These are phyloP conservation scores for Scenedesmus sp. DNA, from an alignment of 163 green algal genomes.

Conservation along the genomic window DNA sequence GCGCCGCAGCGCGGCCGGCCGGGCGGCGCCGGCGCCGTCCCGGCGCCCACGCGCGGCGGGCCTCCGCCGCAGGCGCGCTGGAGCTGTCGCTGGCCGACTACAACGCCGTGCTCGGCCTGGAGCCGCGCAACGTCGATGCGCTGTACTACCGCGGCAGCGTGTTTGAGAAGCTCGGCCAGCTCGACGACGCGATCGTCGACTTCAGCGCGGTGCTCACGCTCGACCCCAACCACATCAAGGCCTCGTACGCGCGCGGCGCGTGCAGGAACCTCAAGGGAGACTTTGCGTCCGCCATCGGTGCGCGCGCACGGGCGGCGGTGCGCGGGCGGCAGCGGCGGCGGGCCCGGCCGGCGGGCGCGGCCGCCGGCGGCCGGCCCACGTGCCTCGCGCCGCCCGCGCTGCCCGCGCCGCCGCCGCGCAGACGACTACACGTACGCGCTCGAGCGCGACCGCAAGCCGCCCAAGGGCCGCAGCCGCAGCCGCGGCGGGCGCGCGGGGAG, in stretches of 20 bases:
- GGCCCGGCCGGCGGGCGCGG: not conserved
- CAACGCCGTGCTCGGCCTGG: conserved; percentile 59
- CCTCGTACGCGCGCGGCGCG: conserved; percentile 72
- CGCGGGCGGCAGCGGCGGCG: not conserved
- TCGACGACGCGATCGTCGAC: conserved; percentile 75
- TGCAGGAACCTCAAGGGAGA: conserved; percentile 79
- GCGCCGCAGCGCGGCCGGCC: no score
- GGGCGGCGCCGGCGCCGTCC: no score
- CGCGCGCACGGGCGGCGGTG: not conserved
- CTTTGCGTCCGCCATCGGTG: conserved; percentile 76
- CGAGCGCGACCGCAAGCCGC: conserved; percentile 54
- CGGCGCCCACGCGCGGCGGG: no score
- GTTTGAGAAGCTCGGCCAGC: conserved; percentile 57
- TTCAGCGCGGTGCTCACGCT: conserved; percentile 68
- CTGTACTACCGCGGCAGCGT: conserved; percentile 70
- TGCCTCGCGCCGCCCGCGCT: no score
- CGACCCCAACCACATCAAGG: conserved; percentile 81
- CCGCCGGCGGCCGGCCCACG: not conserved
- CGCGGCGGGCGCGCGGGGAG: conserved; percentile 2
- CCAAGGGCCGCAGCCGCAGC: conserved; percentile 24
- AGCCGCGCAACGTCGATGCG: conserved; percentile 72
- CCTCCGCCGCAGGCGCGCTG: conserved; percentile 5
- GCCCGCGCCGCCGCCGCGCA: conserved; percentile 34
- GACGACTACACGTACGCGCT: conserved; percentile 77
- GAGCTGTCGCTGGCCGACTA: conserved; percentile 65